These are phyloP conservation scores for Saturnispora gosingensis DNA, from an alignment of 805 yeast genomes.

Conservation along the genomic window DNA sequence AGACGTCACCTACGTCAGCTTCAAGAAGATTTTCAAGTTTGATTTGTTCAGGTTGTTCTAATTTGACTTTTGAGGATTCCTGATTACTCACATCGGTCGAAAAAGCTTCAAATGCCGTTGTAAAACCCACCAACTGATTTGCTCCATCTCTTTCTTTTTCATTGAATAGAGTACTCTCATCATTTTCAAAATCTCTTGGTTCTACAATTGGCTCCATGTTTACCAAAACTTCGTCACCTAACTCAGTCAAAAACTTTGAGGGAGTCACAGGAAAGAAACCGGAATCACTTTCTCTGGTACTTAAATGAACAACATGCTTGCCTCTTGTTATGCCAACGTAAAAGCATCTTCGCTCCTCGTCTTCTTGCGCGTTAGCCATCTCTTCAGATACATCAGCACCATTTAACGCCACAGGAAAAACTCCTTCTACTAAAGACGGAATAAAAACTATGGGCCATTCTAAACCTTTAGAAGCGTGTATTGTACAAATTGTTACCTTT, in stretches of 20 bases:
- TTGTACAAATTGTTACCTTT: slow-evolving; percentile 51
- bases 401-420: slow-evolving; percentile 50
- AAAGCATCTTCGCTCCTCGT: slow-evolving; percentile 78
- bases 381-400: slow-evolving; percentile 17
- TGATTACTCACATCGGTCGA: not conserved
- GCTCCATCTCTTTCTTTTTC: not conserved
- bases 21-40: slow-evolving; percentile 2
- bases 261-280: slow-evolving; percentile 3
- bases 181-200: not conserved
- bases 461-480: slow-evolving; percentile 87
- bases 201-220: slow-evolving; percentile 3
- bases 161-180: not conserved
- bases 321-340: slow-evolving; percentile 90
- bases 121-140: not conserved
- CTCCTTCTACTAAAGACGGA: slow-evolving; percentile 59
- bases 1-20: not conserved
- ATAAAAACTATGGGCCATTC: slow-evolving; percentile 93
- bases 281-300: slow-evolving; percentile 12
- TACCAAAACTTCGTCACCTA: not conserved
- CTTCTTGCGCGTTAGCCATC: slow-evolving; percentile 23
- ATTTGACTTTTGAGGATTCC: not conserved
- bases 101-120: slow-evolving; percentile 4
- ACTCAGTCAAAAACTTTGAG: slow-evolving; percentile 5
- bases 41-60: not conserved
- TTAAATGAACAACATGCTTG: slow-evolving; percentile 29